Evolutionary conservation across 345 rosid genomes (phyloP), one percentile per base, ranked within the genome.

Genomic region (Sonneratia alba): DNA sequence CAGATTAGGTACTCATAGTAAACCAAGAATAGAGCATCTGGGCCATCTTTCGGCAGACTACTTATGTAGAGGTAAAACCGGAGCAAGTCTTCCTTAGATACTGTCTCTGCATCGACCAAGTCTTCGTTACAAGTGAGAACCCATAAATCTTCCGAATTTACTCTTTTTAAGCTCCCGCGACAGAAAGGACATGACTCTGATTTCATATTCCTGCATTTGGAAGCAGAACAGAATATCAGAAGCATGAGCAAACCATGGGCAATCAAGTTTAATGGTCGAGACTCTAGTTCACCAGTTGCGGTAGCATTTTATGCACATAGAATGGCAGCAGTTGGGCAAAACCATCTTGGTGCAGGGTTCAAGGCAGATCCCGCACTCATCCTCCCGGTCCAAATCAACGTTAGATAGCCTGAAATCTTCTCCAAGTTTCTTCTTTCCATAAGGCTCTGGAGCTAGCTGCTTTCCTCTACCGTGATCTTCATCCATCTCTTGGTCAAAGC

Each of bases 271-370:
- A 27, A 4, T 8, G 37, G 18, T 34, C 6, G 32, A 11, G 38
- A 27, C 19, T 27, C 2, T 32, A 13, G 18, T 15, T 27, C 80
- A 95, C 98, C 99, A 95, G 79, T 95, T 86, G 69, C 90, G 85
- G 77, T 92, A 95, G 87, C 99, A 95, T 76, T 92, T 92, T 76
- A 95, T 89, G 88, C 99, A 92, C 96, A 95, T 92, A 40, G 93
- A 88, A 77, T 95, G 99, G 56, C 93, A 95, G 63, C 99, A 92
- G 77, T 85, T 89, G 37, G 99, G 99, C 61, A 92, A 67, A 67
- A 92, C 99, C 90, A 95, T 85, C 75, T 90, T 92, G 65, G 97
- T 85, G 81, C 98, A 95, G 51, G 96, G 94, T 85, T 89, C 98
- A 75, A 95, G 87, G 86, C 99, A 95, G 70, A 95, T 95, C 70